These are phyloP conservation scores for Boechera retrofracta DNA, from an alignment of 345 rosid genomes.

Conservation along the genomic window DNA sequence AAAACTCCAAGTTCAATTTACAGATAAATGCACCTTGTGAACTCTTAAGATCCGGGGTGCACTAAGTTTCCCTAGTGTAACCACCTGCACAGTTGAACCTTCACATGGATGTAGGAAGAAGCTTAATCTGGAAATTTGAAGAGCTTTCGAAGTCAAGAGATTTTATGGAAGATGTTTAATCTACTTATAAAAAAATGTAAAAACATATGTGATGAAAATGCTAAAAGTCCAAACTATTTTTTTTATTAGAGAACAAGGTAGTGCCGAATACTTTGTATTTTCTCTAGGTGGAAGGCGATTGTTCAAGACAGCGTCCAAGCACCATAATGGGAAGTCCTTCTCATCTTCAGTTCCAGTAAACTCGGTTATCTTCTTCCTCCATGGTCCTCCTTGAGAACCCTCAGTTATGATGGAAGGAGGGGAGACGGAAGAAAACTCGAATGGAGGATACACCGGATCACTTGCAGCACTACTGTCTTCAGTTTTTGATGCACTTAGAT, in stretches of 20 bases:
- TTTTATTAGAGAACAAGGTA: slow-evolving; percentile 26
- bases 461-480: slow-evolving; percentile 69
- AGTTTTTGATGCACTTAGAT: slow-evolving; percentile 61
- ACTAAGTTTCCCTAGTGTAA: slow-evolving; percentile 95
- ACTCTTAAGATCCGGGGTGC: slow-evolving; percentile 98
- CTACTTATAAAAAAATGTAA: slow-evolving; percentile 19
- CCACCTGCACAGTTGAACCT: slow-evolving; percentile 82
- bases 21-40: slow-evolving; percentile 69
- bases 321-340: slow-evolving; percentile 96
- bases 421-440: slow-evolving; percentile 76
- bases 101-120: slow-evolving; percentile 94
- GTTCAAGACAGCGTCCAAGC: slow-evolving; percentile 86
- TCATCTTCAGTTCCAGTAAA: slow-evolving; percentile 93
- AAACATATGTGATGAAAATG: slow-evolving; percentile 18
- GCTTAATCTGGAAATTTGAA: slow-evolving; percentile 74
- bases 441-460: slow-evolving; percentile 94
- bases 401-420: slow-evolving; percentile 96
- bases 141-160: slow-evolving; percentile 28
- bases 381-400: slow-evolving; percentile 96
- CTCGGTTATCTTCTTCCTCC: slow-evolving; percentile 96
- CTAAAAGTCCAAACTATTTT: slow-evolving; percentile 29
- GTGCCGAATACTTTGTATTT: slow-evolving; percentile 72
- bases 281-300: slow-evolving; percentile 94
- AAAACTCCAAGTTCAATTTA: slow-evolving; percentile 1
- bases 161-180: slow-evolving; percentile 8